Evolutionary conservation across 176 grass and related monocot species (phyloP).

Genomic region (Carex pumila): DNA sequence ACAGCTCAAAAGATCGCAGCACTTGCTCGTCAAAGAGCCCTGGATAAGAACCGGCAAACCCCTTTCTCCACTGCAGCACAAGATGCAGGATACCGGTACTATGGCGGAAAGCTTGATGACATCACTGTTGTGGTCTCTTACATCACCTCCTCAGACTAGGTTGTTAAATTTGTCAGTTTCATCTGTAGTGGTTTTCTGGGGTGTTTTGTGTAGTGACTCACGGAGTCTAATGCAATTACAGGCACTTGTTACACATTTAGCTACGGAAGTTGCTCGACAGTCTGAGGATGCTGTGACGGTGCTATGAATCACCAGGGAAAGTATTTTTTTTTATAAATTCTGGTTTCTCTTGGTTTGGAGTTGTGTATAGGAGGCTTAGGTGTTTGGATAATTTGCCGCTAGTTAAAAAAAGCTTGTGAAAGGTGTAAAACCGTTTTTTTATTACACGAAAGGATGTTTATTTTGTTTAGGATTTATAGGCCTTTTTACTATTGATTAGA

Average conservation of each 20-base stretch:
- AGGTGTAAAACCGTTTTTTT: background rate
- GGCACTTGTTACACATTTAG: background rate
- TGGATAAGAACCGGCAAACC: conserved; percentile 74
- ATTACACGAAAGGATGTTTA: background rate
- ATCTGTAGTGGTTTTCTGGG: background rate
- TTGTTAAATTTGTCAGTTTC: background rate
- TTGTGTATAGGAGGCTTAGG: conserved; percentile 15
- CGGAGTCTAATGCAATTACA: background rate
- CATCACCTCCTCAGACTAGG: conserved; percentile 31
- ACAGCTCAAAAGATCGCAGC: conserved; percentile 90
- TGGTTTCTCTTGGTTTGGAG: background rate
- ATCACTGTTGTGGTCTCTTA: conserved; percentile 84
- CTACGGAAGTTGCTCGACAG: background rate
- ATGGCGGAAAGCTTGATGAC: conserved; percentile 91
- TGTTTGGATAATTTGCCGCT: background rate
- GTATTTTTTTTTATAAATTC: background rate
- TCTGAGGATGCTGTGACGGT: background rate
- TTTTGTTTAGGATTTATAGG: background rate
- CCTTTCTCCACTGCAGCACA: conserved; percentile 84
- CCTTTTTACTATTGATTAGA: background rate
- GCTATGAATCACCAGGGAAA: background rate
- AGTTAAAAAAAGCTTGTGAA: background rate
- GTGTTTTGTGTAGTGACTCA: background rate
- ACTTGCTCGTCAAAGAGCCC: conserved; percentile 80
- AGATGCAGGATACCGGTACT: conserved; percentile 89